A percentile compares a stretch with the other conserved stretches of the same genome.
phyloP scores from a whole-genome alignment of 2,329 filamentous ascomycete genomes.

The Cordyceps cateniannulata region DNA sequence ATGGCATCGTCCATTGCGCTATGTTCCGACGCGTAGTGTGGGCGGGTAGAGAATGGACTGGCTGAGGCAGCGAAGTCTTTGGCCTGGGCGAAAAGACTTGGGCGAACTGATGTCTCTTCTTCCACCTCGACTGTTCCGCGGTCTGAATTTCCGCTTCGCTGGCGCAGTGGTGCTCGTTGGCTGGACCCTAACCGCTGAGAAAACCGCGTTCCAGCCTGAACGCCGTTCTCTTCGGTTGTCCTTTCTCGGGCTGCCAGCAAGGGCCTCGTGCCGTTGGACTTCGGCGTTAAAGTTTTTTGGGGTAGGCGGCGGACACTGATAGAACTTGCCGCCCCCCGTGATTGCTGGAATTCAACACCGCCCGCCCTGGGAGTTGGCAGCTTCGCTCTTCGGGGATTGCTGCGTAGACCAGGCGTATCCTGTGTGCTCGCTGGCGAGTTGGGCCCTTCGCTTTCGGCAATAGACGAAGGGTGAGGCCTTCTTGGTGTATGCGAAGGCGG shows the following conservation, averaged over 20 bases:
- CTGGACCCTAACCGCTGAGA: neutral
- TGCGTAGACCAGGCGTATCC: conserved; percentile 9
- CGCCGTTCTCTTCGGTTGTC: neutral
- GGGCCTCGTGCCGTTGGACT: neutral
- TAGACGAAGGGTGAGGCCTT: neutral
- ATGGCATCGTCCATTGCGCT: conserved; percentile 20
- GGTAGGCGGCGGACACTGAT: neutral
- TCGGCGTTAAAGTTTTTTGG: neutral
- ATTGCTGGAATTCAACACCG: neutral
- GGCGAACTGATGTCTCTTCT: neutral
- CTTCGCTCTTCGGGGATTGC: conserved; percentile 7
- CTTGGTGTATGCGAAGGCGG: neutral
- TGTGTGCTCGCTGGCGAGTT: neutral
- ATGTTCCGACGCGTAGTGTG: conserved; percentile 13
- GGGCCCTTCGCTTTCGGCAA: neutral
- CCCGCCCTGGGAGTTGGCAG: neutral
- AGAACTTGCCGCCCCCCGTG: neutral
- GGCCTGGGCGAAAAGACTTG: conserved; percentile 10
- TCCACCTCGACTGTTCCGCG: neutral
- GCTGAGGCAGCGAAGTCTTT: conserved; percentile 10
- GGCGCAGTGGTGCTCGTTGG: neutral
- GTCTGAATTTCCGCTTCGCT: conserved; percentile 10
- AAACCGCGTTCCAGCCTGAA: neutral
- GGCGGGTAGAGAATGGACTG: conserved; percentile 12
- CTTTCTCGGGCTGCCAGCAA: neutral